A percentile compares a stretch with the other conserved stretches of the same genome.
These are phyloP conservation scores for Metschnikowia shivogae DNA, from an alignment of 805 yeast genomes.

Conservation along the genomic window DNA sequence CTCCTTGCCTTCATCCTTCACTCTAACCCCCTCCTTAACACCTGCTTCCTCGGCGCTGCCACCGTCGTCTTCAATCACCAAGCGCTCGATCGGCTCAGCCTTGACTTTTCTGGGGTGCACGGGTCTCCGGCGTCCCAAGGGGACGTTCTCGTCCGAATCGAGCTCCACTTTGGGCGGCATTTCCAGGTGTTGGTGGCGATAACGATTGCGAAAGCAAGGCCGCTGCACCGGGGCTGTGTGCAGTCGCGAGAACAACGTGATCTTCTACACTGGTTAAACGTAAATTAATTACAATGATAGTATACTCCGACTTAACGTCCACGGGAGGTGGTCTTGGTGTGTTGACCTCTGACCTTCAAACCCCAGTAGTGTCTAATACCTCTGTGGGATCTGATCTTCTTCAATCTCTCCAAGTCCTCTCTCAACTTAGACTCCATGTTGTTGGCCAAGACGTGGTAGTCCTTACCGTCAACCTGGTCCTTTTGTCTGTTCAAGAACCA, in stretches of 20 bases:
- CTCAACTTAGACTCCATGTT: constrained; percentile 98
- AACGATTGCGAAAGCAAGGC: constrained; percentile 5
- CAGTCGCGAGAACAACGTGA: no score
- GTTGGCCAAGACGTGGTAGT: constrained; percentile 98
- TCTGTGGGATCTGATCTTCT: constrained; percentile 99
- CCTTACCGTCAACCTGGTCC: constrained; percentile 98
- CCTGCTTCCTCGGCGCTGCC: no score
- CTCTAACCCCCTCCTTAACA: no score
- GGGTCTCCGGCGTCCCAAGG: background rate
- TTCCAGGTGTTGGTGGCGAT: background rate
- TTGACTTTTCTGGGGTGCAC: background rate
- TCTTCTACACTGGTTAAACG: constrained; percentile 13
- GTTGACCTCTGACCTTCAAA: constrained; percentile 99
- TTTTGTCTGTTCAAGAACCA: constrained; percentile 98
- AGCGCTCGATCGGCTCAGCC: background rate
- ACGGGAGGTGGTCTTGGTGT: constrained; percentile 99
- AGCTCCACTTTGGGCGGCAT: background rate
- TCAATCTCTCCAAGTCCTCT: constrained; percentile 99
- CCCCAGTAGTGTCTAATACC: constrained; percentile 99
- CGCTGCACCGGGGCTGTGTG: background rate
- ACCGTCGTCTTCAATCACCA: background rate
- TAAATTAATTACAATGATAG: constrained; percentile 19
- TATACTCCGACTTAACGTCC: constrained; percentile 43
- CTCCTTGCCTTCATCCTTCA: background rate
- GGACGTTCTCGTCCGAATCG: background rate